Evolutionary conservation across 352 stramenopile species (phyloP), one percentile per base, ranked within the genome.

Genomic region (Phytophthora ohioensis): DNA sequence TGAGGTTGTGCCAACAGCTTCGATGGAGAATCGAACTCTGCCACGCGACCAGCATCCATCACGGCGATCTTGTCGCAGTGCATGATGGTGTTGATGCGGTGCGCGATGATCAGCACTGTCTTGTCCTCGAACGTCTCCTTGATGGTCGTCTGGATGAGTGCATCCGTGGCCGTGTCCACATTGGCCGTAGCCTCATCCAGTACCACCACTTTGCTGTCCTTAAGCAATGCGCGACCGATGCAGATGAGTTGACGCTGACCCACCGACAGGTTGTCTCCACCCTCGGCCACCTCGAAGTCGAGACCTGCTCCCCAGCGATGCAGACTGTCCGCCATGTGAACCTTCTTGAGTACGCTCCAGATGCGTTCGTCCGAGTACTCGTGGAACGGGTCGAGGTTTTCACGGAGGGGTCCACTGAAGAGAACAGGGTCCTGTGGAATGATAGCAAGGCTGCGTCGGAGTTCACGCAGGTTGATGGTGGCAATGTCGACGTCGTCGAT

Each of bases 171-270:
- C 3, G 63, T 70, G 57, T 95, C 90, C 36, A 95, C 84, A 30
- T 82, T 92, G 21, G 89, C 88, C 6, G 97, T 99, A 3, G 97
- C 97, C 79, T 99, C 97, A 63, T 99, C 98, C 80, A 99, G 90
- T 13, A 99, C 75, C 12, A 99, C 77, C 41, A 99, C 94, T 53
- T 81, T 79, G 52, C 90, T 94, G 49, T 97, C 82, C 27, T 88
- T 82, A 10, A 99, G 75, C 58, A 99, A 73, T 7, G 97, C 96
- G 30, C 97, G 81, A n/a, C 83, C 97, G 53, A 99, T 91, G 63
- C 95, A 98, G 1, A 99, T 68, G 17, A 99, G 76, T 76, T 99
- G 96, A 3, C 96, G 80, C 77, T 99, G 91, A 6, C 97, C 97
- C 38, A 98, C 91, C 55, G 74, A 93, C 39, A 98, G 94, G 75